These are phyloP conservation scores for Globisporangium spinosum DNA, from an alignment of 352 stramenopile genomes.

Conservation along the genomic window DNA sequence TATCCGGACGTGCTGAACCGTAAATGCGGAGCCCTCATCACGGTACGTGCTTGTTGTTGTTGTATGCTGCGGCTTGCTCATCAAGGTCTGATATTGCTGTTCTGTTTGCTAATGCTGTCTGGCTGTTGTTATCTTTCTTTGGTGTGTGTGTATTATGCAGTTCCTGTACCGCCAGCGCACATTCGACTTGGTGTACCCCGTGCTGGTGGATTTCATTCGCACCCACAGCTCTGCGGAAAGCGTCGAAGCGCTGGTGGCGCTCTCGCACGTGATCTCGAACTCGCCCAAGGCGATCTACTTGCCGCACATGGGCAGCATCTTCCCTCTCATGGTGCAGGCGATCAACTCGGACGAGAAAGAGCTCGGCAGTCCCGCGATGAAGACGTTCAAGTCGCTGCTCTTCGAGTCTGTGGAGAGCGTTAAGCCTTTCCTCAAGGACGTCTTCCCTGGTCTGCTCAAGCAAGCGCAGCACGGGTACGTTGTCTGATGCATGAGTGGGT, in stretches of 20 bases:
- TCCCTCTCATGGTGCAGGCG: conserved; percentile 79
- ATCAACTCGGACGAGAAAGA: conserved; percentile 73
- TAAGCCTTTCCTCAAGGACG: conserved; percentile 82
- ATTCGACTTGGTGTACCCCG: conserved; percentile 76
- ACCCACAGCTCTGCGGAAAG: conserved; percentile 34
- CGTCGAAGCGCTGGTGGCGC: conserved; percentile 67
- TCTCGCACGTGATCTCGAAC: conserved; percentile 78
- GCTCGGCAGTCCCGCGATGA: conserved; percentile 72
- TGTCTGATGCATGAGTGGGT: neutral
- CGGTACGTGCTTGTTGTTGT: conserved; percentile 29
- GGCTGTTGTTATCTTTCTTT: neutral
- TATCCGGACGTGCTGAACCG: conserved; percentile 78
- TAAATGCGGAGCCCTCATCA: conserved; percentile 80
- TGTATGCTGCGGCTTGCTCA: neutral
- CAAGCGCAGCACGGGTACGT: conserved; percentile 77
- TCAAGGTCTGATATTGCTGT: neutral
- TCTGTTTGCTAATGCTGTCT: neutral
- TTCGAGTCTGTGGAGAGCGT: conserved; percentile 75
- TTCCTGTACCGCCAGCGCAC: conserved; percentile 77
- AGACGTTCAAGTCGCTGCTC: conserved; percentile 73
- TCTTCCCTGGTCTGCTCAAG: conserved; percentile 80
- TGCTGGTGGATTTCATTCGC: conserved; percentile 63
- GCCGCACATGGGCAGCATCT: conserved; percentile 71
- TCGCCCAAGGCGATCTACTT: conserved; percentile 78
- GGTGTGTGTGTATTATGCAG: conserved; percentile 23